phyloP scores from a whole-genome alignment of 2,329 filamentous ascomycete species.

The Alternaria sp. region DNA sequence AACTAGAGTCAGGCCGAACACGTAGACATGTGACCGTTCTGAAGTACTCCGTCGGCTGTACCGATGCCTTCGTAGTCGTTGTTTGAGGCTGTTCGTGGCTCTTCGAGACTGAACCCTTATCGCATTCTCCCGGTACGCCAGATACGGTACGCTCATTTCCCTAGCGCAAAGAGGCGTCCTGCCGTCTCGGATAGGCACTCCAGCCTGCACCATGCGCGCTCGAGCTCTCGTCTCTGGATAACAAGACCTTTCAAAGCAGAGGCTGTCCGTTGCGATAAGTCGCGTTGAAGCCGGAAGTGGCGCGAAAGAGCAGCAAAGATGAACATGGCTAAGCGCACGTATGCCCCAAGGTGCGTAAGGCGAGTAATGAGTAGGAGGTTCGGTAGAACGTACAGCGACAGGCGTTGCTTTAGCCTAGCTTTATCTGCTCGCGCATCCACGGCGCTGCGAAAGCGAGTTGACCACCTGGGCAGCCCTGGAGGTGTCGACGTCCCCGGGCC shows the following conservation, averaged over 20 bases:
- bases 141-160: background rate
- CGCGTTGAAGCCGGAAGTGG: background rate
- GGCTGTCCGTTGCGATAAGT: background rate
- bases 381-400: background rate
- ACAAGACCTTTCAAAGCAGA: background rate
- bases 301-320: background rate
- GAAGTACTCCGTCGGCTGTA: background rate
- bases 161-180: slow-evolving; percentile 9
- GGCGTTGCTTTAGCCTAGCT: background rate
- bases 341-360: background rate
- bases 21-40: slow-evolving; percentile 16
- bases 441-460: background rate
- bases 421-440: background rate
- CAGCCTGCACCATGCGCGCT: background rate
- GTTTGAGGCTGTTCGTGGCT: background rate
- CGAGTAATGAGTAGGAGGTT: background rate
- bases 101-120: background rate
- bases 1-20: background rate
- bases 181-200: background rate
- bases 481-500: background rate
- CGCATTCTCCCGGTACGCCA: background rate
- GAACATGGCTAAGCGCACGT: background rate
- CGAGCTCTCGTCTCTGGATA: background rate
- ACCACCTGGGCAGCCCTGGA: background rate
- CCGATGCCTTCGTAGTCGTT: background rate